phyloP scores from a whole-genome alignment of 2,329 filamentous ascomycete genomes.

The Elsinoe batatas region DNA sequence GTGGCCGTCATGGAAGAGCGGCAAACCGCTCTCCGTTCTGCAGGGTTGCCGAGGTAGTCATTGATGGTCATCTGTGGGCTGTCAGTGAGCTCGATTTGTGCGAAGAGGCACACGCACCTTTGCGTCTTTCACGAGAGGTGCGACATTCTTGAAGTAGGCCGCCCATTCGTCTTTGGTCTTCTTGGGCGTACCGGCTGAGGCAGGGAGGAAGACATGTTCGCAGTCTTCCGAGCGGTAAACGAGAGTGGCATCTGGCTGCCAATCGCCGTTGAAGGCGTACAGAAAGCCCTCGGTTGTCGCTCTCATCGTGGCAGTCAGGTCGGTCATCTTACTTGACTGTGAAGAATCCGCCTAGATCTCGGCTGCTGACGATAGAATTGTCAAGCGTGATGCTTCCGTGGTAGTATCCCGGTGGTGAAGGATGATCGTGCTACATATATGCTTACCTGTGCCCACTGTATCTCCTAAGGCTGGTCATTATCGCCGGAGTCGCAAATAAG shows the following conservation, averaged over 20 bases:
- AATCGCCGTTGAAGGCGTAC: slow-evolving; percentile 18
- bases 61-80: slow-evolving; percentile 18
- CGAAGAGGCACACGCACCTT: slow-evolving; percentile 11
- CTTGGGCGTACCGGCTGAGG: slow-evolving; percentile 11
- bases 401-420: too few species aligned
- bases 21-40: slow-evolving; percentile 14
- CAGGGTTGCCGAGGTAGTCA: slow-evolving; percentile 17
- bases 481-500: too few species aligned
- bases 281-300: slow-evolving; percentile 18
- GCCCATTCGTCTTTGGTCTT: slow-evolving; percentile 17
- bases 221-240: slow-evolving; percentile 16
- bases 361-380: too few species aligned
- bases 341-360: too few species aligned
- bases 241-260: slow-evolving; percentile 14
- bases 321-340: slow-evolving; percentile 39
- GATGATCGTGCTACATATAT: too few species aligned
- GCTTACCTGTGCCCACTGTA: too few species aligned
- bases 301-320: slow-evolving; percentile 16
- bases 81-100: not conserved
- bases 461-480: too few species aligned
- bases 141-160: slow-evolving; percentile 15
- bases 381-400: too few species aligned
- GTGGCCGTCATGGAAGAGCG: slow-evolving; percentile 15
- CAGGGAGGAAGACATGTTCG: slow-evolving; percentile 16
- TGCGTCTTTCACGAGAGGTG: slow-evolving; percentile 14